A percentile compares a stretch with the other conserved stretches of the same genome.
These are phyloP conservation scores for Umbelopsis sp. DNA, from an alignment of 371 early-diverging fungal genomes.

Conservation along the genomic window DNA sequence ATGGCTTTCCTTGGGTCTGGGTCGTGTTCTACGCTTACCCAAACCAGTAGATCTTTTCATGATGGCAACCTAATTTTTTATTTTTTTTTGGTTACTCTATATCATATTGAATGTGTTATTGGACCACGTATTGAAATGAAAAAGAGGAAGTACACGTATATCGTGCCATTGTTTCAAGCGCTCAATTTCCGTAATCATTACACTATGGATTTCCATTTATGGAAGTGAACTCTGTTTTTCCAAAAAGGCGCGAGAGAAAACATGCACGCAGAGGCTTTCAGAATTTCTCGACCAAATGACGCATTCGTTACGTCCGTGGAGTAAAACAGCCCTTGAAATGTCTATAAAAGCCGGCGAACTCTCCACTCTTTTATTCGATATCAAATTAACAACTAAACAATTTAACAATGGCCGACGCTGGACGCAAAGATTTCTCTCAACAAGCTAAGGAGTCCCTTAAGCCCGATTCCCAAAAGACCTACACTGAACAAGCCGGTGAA, in stretches of 20 bases:
- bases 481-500: conserved; percentile 20
- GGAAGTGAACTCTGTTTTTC: background rate
- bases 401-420: conserved; percentile 1
- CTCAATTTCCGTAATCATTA: background rate
- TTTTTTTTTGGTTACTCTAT: no score
- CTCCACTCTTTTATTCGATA: background rate
- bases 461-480: conserved; percentile 21
- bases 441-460: conserved; percentile 19
- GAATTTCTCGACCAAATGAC: background rate
- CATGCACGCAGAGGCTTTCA: background rate
- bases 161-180: no score
- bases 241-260: no score
- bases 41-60: no score
- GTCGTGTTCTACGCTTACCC: background rate
- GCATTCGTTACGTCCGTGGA: conserved; percentile 1
- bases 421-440: conserved; percentile 19
- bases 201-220: background rate
- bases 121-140: no score
- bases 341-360: background rate
- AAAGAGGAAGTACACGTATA: no score
- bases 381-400: background rate
- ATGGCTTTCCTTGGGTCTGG: background rate
- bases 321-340: background rate
- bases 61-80: no score
- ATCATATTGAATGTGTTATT: no score